A percentile compares a stretch with the other conserved stretches of the same genome.
Evolutionary conservation across 78 protist genomes (phyloP).

Genomic region (Dictyostelium capitatum): DNA sequence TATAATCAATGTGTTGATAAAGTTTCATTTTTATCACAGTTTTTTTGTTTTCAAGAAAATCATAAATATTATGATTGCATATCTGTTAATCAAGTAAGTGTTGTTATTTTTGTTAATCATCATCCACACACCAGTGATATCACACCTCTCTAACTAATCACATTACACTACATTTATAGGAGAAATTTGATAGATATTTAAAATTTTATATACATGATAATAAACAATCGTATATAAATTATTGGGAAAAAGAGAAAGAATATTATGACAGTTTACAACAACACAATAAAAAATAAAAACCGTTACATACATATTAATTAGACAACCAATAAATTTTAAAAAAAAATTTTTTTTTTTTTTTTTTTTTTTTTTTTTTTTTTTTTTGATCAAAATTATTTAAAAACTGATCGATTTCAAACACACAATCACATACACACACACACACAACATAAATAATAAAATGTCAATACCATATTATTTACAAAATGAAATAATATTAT

Average conservation of each 20-base stretch:
- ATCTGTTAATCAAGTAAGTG: not conserved
- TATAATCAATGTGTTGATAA: not conserved
- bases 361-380: not conserved
- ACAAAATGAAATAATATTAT: too few species aligned
- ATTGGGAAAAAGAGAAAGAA: constrained; percentile 8
- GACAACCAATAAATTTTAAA: too few species aligned
- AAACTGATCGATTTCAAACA: too few species aligned
- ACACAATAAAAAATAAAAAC: not conserved
- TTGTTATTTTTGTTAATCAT: too few species aligned
- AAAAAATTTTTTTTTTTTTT: not conserved
- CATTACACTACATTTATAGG: not conserved
- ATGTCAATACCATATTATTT: too few species aligned
- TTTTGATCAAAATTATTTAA: too few species aligned
- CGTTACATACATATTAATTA: too few species aligned
- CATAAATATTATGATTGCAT: not conserved
- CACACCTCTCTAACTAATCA: too few species aligned
- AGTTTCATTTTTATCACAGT: not conserved
- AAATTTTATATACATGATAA: constrained; percentile 11
- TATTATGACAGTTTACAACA: not conserved
- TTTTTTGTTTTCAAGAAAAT: not conserved
- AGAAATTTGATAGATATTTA: constrained; percentile 35
- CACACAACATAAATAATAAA: too few species aligned
- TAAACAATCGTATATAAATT: not conserved
- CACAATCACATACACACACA: too few species aligned
- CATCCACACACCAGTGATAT: too few species aligned